Conservation (phyloP, 139 green algal genomes). For the Pleodorina starrii region DNA sequence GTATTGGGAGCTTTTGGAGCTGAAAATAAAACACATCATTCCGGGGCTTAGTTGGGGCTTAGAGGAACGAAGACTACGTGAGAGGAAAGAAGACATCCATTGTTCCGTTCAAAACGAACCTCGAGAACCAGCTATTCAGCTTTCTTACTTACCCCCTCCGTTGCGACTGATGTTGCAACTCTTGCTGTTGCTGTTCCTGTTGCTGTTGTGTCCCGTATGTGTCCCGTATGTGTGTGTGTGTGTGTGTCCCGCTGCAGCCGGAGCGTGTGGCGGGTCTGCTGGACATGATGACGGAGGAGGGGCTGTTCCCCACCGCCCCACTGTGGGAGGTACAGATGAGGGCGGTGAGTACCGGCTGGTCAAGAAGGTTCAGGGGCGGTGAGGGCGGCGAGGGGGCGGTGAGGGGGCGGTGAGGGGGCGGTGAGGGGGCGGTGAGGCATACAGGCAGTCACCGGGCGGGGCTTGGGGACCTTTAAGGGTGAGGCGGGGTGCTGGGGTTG, state of each 20-base stretch:
- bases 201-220: no score
- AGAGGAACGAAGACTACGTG: no score
- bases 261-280: slow-evolving; percentile 24
- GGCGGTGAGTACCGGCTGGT: slow-evolving; percentile 3
- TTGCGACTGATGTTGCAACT: neutral
- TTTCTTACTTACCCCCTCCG: neutral
- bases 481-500: neutral
- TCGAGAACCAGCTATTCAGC: neutral
- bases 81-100: neutral
- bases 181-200: neutral
- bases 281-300: slow-evolving; percentile 35
- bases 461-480: neutral
- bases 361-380: neutral
- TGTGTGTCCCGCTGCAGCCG: neutral
- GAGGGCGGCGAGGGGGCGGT: no score
- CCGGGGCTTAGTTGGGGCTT: no score
- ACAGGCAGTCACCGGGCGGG: neutral
- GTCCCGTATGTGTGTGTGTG: neutral
- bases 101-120: neutral
- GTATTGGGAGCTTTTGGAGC: no score
- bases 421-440: neutral
- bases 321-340: slow-evolving; percentile 44
- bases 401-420: neutral
- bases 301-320: neutral
- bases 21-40: no score